phyloP scores from a whole-genome alignment of 2,329 filamentous ascomycete species.

The Fusarium papillatum region DNA sequence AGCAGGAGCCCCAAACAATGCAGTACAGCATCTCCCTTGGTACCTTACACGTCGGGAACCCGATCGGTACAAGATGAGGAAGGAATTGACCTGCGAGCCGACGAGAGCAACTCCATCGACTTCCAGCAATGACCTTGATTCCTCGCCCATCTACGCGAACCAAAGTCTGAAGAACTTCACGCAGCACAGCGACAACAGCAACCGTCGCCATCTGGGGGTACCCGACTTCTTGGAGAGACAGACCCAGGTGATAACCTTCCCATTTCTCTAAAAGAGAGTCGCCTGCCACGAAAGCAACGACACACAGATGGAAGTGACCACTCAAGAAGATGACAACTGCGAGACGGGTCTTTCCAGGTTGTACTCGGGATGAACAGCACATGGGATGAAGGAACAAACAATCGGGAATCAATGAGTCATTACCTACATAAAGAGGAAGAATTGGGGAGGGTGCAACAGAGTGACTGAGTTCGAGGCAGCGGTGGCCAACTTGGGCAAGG shows the following conservation, averaged over 20 bases:
- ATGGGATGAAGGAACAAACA: background rate
- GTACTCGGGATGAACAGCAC: background rate
- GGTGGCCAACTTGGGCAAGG: background rate
- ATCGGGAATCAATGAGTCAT: background rate
- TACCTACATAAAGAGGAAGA: background rate
- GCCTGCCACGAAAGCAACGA: background rate
- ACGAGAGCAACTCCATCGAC: background rate
- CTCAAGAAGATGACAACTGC: background rate
- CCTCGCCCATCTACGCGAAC: background rate
- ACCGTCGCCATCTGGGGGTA: background rate
- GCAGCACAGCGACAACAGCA: background rate
- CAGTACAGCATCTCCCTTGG: background rate
- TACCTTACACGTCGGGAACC: background rate
- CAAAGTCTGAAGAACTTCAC: background rate
- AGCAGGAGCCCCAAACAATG: background rate
- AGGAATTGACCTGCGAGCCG: background rate
- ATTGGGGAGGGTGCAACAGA: background rate
- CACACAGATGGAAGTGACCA: background rate
- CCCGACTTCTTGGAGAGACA: background rate
- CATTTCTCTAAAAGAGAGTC: background rate
- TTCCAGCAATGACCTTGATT: background rate
- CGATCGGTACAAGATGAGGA: background rate
- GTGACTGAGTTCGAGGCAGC: background rate
- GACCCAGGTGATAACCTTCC: background rate
- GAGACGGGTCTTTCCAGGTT: background rate